Evolutionary conservation across 192 early-diverging fungal species (phyloP).

Genomic region (Physocladia obscura): DNA sequence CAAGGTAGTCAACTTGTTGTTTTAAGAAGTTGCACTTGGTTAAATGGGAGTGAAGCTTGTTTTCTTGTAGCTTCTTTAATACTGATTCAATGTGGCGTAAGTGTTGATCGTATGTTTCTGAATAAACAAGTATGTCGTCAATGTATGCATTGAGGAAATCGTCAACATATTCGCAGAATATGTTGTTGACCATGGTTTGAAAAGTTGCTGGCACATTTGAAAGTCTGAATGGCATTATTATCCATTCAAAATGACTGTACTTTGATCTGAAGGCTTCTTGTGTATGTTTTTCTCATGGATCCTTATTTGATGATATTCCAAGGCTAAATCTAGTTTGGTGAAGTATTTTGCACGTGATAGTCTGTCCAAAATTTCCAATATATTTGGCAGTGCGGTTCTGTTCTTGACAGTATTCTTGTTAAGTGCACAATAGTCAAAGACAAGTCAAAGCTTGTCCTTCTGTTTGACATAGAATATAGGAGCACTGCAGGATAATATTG

Average conservation of each 20-base stretch:
- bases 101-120: too few relatives aligned
- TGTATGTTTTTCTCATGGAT: neutral
- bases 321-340: conserved; percentile 25
- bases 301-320: conserved; percentile 25
- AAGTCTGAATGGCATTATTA: conserved; percentile 65
- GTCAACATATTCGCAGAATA: too few relatives aligned
- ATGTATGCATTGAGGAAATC: too few relatives aligned
- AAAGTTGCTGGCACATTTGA: conserved; percentile 61
- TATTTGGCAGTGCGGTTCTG: conserved; percentile 16
- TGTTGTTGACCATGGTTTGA: conserved; percentile 46
- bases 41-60: too few relatives aligned
- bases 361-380: conserved; percentile 16
- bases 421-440: conserved; percentile 32
- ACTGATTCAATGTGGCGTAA: too few relatives aligned
- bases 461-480: conserved; percentile 25
- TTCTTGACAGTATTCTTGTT: conserved; percentile 45
- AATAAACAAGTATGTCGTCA: too few relatives aligned
- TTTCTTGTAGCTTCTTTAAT: too few relatives aligned
- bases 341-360: conserved; percentile 5
- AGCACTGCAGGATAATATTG: conserved; percentile 14
- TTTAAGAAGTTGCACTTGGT: too few relatives aligned
- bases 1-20: too few relatives aligned
- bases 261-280: conserved; percentile 31
- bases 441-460: conserved; percentile 17
- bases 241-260: conserved; percentile 50